Conservation (phyloP, 108 stramenopile genomes). For the Craspedostauros australis region DNA sequence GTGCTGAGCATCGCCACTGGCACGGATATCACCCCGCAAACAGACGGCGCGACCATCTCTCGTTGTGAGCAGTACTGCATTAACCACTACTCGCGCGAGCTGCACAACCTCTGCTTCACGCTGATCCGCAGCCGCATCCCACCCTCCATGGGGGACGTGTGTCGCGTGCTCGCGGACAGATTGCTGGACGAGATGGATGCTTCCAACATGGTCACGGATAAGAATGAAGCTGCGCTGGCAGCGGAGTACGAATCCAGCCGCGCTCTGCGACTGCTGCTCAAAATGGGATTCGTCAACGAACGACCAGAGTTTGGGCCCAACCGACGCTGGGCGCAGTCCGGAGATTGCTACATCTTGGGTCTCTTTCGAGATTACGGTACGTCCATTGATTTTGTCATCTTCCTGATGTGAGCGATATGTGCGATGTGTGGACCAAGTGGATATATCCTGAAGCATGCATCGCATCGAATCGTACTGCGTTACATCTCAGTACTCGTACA, state of each 20-base stretch:
- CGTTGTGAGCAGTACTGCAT: slow-evolving; percentile 50
- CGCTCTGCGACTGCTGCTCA: slow-evolving; percentile 74
- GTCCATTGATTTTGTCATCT: slow-evolving; percentile 20
- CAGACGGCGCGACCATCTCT: slow-evolving; percentile 21
- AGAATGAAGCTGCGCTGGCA: slow-evolving; percentile 48
- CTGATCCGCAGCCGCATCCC: slow-evolving; percentile 51
- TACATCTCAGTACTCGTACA: too few species aligned
- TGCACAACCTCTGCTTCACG: slow-evolving; percentile 56
- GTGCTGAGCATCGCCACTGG: slow-evolving; percentile 80
- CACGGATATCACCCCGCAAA: slow-evolving; percentile 44
- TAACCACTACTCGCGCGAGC: slow-evolving; percentile 75
- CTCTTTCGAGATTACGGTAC: slow-evolving; percentile 90
- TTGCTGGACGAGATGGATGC: slow-evolving; percentile 64
- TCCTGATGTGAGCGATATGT: too few species aligned
- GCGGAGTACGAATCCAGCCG: slow-evolving; percentile 87
- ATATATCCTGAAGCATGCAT: too few species aligned
- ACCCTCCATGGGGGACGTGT: slow-evolving; percentile 48
- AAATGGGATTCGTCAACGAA: slow-evolving; percentile 88
- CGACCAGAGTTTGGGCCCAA: slow-evolving; percentile 87
- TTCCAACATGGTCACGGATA: slow-evolving; percentile 39
- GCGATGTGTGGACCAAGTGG: too few species aligned
- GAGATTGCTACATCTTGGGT: slow-evolving; percentile 84
- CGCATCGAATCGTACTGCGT: too few species aligned
- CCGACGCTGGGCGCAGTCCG: slow-evolving; percentile 84
- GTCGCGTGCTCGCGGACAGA: slow-evolving; percentile 41